A percentile compares a stretch with the other conserved stretches of the same genome.
phyloP scores from a whole-genome alignment of 2,329 filamentous ascomycete genomes.

The Hypoxylon sp. region DNA sequence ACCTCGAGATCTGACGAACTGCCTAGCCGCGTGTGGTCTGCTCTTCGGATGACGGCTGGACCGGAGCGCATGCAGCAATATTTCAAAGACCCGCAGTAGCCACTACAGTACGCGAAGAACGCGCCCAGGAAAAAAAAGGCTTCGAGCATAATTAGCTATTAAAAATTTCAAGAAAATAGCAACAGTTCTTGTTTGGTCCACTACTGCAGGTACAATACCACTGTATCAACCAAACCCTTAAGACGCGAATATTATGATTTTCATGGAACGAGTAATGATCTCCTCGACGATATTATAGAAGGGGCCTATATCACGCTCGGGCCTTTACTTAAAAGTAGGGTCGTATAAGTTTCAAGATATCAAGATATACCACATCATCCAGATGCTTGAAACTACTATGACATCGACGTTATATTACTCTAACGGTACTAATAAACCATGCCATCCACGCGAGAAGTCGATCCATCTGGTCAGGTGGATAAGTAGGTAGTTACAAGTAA shows the following conservation, averaged over 20 bases:
- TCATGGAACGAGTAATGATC: constrained; percentile 27
- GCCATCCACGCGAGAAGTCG: constrained; percentile 41
- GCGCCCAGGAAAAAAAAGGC: constrained; percentile 3
- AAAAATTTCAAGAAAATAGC: constrained; percentile 3
- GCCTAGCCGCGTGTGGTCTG: constrained; percentile 15
- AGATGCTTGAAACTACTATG: constrained; percentile 44
- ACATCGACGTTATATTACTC: constrained; percentile 39
- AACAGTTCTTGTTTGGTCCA: background rate
- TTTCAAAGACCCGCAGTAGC: constrained; percentile 35
- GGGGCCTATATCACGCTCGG: constrained; percentile 33
- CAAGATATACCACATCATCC: constrained; percentile 36
- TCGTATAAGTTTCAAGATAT: constrained; percentile 44
- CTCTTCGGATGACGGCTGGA: constrained; percentile 13
- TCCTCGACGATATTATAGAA: constrained; percentile 23
- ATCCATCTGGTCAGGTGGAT: constrained; percentile 39
- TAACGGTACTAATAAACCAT: constrained; percentile 33
- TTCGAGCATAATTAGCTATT: background rate
- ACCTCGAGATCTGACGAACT: constrained; percentile 23
- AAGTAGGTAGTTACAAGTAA: constrained; percentile 25
- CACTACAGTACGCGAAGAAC: constrained; percentile 17
- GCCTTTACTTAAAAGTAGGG: constrained; percentile 22
- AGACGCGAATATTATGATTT: constrained; percentile 35
- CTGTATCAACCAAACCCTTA: constrained; percentile 2
- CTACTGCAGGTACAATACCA: background rate
- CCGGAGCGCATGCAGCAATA: constrained; percentile 31